Evolutionary conservation across 2,329 filamentous ascomycete species (phyloP).

Genomic region (Verticillium nubilum): DNA sequence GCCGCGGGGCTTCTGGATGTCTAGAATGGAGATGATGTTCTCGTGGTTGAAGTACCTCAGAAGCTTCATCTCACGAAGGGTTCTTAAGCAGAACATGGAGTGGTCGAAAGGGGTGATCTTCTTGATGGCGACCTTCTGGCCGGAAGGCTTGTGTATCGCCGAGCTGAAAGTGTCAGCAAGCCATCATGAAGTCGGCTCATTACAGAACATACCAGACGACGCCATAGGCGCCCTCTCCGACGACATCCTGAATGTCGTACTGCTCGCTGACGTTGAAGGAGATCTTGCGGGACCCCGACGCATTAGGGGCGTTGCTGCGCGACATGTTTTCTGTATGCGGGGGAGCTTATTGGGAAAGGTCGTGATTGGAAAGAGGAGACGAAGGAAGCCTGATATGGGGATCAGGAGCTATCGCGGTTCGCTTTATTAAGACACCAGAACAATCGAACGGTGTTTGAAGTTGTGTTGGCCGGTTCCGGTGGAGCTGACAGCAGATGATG

Average conservation of each 20-base stretch:
- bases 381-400: not conserved
- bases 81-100: conserved; percentile 97
- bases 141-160: conserved; percentile 94
- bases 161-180: conserved; percentile 54
- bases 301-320: conserved; percentile 50
- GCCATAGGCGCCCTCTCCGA: conserved; percentile 96
- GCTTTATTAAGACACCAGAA: not conserved
- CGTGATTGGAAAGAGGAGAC: conserved; percentile 2
- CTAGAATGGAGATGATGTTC: conserved; percentile 98
- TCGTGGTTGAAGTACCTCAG: conserved; percentile 99
- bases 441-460: not conserved
- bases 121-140: conserved; percentile 99
- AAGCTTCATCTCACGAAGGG: conserved; percentile 97
- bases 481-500: conserved; percentile 2
- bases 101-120: conserved; percentile 99
- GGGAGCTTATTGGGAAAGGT: not conserved
- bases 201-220: conserved; percentile 96
- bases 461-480: not conserved
- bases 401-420: not conserved
- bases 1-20: conserved; percentile 96
- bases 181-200: too few species aligned
- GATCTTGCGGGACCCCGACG: conserved; percentile 77
- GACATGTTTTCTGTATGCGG: conserved; percentile 40
- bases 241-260: conserved; percentile 99
- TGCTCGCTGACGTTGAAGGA: conserved; percentile 99